Base-by-base conservation (phyloP, 768 basidiomycete species). In the Russula sp. region DNA sequence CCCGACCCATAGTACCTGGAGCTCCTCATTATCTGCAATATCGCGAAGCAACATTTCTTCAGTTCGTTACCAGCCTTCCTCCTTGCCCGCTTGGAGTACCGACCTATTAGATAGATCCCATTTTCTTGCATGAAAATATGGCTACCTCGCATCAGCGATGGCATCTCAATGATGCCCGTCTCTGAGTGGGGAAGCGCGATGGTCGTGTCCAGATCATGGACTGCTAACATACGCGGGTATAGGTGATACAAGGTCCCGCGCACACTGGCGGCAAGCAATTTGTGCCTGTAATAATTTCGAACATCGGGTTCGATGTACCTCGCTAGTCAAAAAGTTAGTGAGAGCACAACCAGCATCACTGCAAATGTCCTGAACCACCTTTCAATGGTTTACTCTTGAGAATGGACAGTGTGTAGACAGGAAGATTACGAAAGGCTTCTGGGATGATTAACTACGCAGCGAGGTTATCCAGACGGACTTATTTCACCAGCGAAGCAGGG, bases 61-160 rank as follows among this genome's bases (percentile, higher is more conserved):
- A 67, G 45, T 34, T 46, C 39, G 36, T 43, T 20, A 14, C 36
- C 16, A 13, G 35, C 43, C 32, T 13, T 10, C n/a, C 10, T 43
- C 11, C 16, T 56, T n/a, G 20, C 13, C 11, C 25, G 46, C 45
- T 60, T 8, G 57, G 54, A 9, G 14, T 11, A 72, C 81, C 55
- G 66, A 94, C 96, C 90, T 64, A 96, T 86, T 48, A 98, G 77
- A 74, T 98, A 99, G n/a, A 97, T 77, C 0, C 97, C 97, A 67
- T 90, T 79, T 2, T 83, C 82, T 69, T 92, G 85, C 97, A 99
- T 98, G 67, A 86, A 91, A 47, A 79, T 76, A 74, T 98, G 84
- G 55, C 88, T 88, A 60, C 81, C 78, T 45, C 96, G 81, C 86
- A 94, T 94, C 57, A 84, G 79, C 11, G 83, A 79, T 14, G 96